These are phyloP conservation scores for Angomonas deanei DNA, from an alignment of 208 protist species.

Conservation along the genomic window DNA sequence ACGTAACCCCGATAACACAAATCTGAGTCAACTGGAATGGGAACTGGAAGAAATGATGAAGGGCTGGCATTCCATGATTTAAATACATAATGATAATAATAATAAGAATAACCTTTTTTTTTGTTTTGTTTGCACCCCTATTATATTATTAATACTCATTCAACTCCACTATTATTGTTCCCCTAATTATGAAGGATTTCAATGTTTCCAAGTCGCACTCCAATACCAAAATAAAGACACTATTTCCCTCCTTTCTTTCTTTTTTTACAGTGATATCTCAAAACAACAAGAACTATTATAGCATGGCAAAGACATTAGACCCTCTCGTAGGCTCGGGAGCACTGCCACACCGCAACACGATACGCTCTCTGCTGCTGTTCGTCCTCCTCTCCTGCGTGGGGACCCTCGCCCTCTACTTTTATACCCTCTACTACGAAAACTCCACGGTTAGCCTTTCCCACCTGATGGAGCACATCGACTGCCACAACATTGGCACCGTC, in stretches of 20 bases:
- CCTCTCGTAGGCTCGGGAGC: neutral
- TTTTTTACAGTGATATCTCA: neutral
- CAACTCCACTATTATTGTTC: too few relatives aligned
- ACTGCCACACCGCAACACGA: neutral
- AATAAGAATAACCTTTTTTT: slow-evolving; percentile 2
- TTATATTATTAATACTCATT: neutral
- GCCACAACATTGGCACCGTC: neutral
- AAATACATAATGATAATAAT: neutral
- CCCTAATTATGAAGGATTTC: too few relatives aligned
- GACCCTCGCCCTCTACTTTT: neutral
- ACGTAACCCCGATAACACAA: too few relatives aligned
- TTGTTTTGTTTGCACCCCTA: neutral
- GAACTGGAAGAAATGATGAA: slow-evolving; percentile 26
- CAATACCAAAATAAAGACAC: too few relatives aligned
- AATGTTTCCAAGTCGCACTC: too few relatives aligned
- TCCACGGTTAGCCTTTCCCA: neutral
- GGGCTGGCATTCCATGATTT: slow-evolving; percentile 7
- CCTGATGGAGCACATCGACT: neutral
- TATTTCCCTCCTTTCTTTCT: neutral
- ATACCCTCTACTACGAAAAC: neutral
- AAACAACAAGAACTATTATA: neutral
- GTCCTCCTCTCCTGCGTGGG: neutral
- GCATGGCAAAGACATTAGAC: neutral
- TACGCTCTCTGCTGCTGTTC: neutral
- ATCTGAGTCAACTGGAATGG: slow-evolving; percentile 17